These are phyloP conservation scores for Botryobasidium botryosum DNA, from an alignment of 768 basidiomycete species.

Conservation along the genomic window DNA sequence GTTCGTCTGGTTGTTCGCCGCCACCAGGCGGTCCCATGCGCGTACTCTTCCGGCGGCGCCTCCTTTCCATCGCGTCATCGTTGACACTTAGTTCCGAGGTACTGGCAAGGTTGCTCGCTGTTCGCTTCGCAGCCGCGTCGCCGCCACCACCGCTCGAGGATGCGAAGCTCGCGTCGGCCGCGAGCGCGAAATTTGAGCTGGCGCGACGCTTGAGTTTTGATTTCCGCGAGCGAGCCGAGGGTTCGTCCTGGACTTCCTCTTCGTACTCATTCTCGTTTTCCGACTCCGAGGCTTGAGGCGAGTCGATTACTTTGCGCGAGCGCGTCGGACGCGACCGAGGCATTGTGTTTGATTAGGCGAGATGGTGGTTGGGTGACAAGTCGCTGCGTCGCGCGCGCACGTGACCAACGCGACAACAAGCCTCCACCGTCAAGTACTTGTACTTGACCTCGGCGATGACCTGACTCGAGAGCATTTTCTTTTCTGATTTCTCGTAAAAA, in stretches of 20 bases:
- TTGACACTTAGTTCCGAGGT: constrained; percentile 33
- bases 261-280: constrained; percentile 10
- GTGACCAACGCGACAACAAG: too few species aligned
- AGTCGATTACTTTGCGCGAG: too few species aligned
- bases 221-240: constrained; percentile 18
- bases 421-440: too few species aligned
- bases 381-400: too few species aligned
- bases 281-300: constrained; percentile 11
- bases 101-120: constrained; percentile 14
- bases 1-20: constrained; percentile 39
- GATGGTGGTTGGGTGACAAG: too few species aligned
- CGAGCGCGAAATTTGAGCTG: constrained; percentile 9
- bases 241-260: constrained; percentile 17
- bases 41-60: constrained; percentile 61
- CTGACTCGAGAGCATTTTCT: too few species aligned
- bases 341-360: too few species aligned
- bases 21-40: constrained; percentile 31
- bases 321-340: too few species aligned
- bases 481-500: too few species aligned
- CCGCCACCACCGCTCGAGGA: constrained; percentile 20
- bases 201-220: constrained; percentile 15
- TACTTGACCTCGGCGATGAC: too few species aligned
- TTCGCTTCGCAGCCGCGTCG: not conserved
- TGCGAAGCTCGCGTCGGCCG: constrained; percentile 2
- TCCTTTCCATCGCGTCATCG: constrained; percentile 78